These are phyloP conservation scores for Nissolia schottii DNA, from an alignment of 306 rosid genomes.

Conservation along the genomic window DNA sequence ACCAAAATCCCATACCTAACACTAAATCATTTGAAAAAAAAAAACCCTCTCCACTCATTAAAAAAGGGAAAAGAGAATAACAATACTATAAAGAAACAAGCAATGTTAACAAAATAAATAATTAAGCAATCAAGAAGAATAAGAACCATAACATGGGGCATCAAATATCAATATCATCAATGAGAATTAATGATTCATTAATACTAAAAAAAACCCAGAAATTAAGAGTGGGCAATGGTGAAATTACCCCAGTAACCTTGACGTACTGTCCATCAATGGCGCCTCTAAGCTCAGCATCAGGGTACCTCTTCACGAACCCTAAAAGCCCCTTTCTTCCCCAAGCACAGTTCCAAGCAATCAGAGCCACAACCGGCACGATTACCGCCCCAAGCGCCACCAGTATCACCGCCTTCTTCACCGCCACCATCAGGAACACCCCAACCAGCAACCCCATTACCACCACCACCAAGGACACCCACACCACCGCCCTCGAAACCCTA, in stretches of 20 bases:
- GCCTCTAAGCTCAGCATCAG: conserved; percentile 92
- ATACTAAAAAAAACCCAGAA: neutral
- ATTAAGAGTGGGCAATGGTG: neutral
- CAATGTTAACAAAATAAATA: conserved; percentile 4
- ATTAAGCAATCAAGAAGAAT: neutral
- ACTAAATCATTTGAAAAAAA: neutral
- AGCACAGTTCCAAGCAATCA: conserved; percentile 57
- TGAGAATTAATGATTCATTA: conserved; percentile 8
- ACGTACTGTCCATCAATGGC: conserved; percentile 95
- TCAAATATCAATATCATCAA: neutral
- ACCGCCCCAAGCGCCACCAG: conserved; percentile 55
- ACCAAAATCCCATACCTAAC: conserved; percentile 32
- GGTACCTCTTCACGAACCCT: conserved; percentile 71
- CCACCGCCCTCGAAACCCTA: conserved; percentile 68
- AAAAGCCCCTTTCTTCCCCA: conserved; percentile 70
- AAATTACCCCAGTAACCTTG: conserved; percentile 96
- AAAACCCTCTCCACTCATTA: neutral
- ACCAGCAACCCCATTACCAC: conserved; percentile 77
- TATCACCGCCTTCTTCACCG: conserved; percentile 78
- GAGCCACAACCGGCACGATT: conserved; percentile 46
- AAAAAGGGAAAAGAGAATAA: no score
- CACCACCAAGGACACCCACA: conserved; percentile 73
- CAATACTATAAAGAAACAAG: neutral
- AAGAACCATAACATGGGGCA: neutral
- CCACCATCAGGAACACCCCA: conserved; percentile 86